A percentile compares a stretch with the other conserved stretches of the same genome.
phyloP scores from a whole-genome alignment of 371 early-diverging fungal genomes.

The Mucor saturninus region DNA sequence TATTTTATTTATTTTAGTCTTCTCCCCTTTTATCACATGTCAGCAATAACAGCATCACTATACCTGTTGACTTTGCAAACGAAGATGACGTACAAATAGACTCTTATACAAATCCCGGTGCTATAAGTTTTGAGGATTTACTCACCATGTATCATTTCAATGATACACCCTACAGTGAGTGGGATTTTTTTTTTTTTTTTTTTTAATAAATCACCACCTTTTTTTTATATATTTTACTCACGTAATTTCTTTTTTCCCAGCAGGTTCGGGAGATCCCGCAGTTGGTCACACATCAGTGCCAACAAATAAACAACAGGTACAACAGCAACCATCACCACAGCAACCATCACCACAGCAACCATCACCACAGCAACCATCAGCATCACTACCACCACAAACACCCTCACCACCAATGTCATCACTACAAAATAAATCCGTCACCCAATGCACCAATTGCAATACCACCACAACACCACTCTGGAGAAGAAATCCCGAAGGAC shows the following conservation, averaged over 20 bases:
- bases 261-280: constrained; percentile 21
- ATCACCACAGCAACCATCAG: not conserved
- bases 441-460: constrained; percentile 36
- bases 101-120: constrained; percentile 25
- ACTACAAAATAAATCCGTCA: not conserved
- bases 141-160: constrained; percentile 29
- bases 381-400: not conserved
- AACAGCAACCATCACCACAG: not conserved
- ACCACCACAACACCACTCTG: constrained; percentile 37
- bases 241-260: constrained; percentile 26
- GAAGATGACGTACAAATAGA: constrained; percentile 1
- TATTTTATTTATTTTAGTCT: not conserved
- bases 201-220: not conserved
- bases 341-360: not conserved
- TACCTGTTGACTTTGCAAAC: constrained; percentile 15
- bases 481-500: constrained; percentile 39
- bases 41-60: constrained; percentile 34
- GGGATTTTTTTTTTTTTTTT: not conserved
- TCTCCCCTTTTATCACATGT: constrained; percentile 17
- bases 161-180: not conserved
- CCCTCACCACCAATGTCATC: not conserved
- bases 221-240: constrained; percentile 7
- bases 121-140: constrained; percentile 38
- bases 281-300: constrained; percentile 9
- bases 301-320: not conserved